These are phyloP conservation scores for Edaphochlamys debaryana DNA, from an alignment of 139 green algal genomes.

Conservation along the genomic window DNA sequence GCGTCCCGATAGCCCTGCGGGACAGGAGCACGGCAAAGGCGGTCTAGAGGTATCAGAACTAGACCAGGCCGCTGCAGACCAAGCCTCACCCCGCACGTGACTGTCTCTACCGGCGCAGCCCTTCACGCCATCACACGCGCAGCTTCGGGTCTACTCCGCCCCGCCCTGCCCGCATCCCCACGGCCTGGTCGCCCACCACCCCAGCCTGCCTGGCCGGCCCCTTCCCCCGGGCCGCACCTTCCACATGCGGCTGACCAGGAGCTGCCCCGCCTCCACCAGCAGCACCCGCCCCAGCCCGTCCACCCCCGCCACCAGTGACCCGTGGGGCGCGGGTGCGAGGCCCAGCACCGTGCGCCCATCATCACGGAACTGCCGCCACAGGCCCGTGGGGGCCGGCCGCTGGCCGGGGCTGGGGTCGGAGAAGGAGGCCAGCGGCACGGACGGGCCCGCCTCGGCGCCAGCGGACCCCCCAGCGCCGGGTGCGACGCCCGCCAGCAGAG, in stretches of 20 bases:
- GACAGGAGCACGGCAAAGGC: neutral
- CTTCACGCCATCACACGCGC: too few species aligned
- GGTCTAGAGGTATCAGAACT: neutral
- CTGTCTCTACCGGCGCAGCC: too few species aligned
- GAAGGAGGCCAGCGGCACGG: slow-evolving; percentile 8
- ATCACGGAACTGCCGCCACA: slow-evolving; percentile 13
- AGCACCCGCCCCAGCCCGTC: slow-evolving; percentile 74
- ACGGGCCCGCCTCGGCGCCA: neutral
- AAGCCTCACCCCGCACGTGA: neutral
- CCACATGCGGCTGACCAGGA: slow-evolving; percentile 64
- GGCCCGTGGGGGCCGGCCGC: neutral
- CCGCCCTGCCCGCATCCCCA: too few species aligned
- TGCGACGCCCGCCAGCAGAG: neutral
- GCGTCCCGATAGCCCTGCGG: slow-evolving; percentile 72
- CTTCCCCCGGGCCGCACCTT: slow-evolving; percentile 63
- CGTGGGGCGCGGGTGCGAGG: slow-evolving; percentile 48
- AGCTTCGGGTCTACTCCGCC: too few species aligned
- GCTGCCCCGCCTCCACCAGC: slow-evolving; percentile 60
- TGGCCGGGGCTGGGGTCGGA: neutral
- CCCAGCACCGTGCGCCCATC: slow-evolving; percentile 31
- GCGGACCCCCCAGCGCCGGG: neutral
- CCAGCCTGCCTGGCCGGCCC: too few species aligned
- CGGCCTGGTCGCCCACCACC: too few species aligned
- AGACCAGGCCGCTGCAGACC: neutral
- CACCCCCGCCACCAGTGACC: slow-evolving; percentile 61